Evolutionary conservation across 2,329 filamentous ascomycete genomes (phyloP), one percentile per base, ranked within the genome.

Genomic region (Penicillium capsulatum): DNA sequence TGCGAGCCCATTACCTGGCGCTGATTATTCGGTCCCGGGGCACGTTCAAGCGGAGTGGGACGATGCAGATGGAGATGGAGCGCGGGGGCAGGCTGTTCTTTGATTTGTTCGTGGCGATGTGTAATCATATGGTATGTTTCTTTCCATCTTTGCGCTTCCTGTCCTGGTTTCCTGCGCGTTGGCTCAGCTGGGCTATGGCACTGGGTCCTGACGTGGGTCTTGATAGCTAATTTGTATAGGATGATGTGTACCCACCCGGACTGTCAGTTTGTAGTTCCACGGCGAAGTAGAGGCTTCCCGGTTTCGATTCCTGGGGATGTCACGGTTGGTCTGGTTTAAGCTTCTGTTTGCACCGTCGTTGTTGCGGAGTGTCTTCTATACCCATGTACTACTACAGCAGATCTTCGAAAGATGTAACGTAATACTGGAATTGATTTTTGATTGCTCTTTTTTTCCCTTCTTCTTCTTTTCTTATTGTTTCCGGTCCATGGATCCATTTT

Each of bases 11-110:
- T 66, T 96, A 94, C 56, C 80, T 95, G 26, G 88, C 90, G 13
- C 80, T 95, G 59, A 94, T 95, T 67, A 94, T 95, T 61, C 82
- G 89, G 50, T 87, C 84, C 55, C 80, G 90, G 51, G 78, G 79
- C 59, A 94, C 87, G 2, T 95, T 96, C 69, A 95, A 94, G 74
- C 77, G 87, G 39, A 94, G 88, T 66, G 88, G 89, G 38, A 95
- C 89, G 3, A 94, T 95, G 89, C 90, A 95, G 68, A 79, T 86
- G 53, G 89, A 95, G 70, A 95, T 96, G 89, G 85, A 85, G 64
- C 79, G 80, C 46, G 90, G 90, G 17, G 87, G 87, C 38, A 85
- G 85, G 58, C 73, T 94, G 43, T 95, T 94, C 71, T 96, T 95
- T 61, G 90, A 95, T 61, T 73, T 95, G 31, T 96, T 95, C 63